Conservation (phyloP, 768 basidiomycete species). For the Panaeolus papilionaceus region DNA sequence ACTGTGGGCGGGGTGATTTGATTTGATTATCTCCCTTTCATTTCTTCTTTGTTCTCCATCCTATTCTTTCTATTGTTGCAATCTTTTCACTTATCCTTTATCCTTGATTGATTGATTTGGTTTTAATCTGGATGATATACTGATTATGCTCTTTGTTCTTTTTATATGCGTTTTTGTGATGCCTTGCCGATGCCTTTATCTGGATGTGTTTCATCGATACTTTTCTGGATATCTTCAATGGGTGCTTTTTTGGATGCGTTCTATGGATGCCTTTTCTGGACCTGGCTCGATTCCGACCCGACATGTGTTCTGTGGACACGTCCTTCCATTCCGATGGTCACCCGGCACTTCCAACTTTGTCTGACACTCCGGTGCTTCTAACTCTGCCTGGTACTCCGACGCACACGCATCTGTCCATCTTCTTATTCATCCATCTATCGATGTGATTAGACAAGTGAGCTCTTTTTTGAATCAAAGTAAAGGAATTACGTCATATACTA, state of each 20-base stretch:
- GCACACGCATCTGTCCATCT: background rate
- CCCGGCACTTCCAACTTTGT: no score
- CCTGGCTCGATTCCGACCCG: no score
- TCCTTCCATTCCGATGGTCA: no score
- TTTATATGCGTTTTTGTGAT: background rate
- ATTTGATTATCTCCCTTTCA: background rate
- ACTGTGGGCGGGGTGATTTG: background rate
- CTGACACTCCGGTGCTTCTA: background rate
- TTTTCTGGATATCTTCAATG: background rate
- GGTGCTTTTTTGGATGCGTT: no score
- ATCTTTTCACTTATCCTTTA: background rate
- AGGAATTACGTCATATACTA: slow-evolving; percentile 21
- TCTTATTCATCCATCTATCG: slow-evolving; percentile 18
- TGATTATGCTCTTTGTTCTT: background rate
- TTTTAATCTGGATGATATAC: background rate
- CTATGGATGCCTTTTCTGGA: no score
- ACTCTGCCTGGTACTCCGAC: background rate
- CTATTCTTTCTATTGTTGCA: no score
- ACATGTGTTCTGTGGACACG: no score
- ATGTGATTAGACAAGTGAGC: slow-evolving; percentile 65
- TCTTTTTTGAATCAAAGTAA: slow-evolving; percentile 3
- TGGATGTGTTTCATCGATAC: background rate
- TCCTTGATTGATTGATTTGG: background rate
- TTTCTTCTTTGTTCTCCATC: background rate
- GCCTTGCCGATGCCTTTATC: background rate